Percentiles rank a stretch among this genome's conserved stretches.
Evolutionary conservation across 441 rosid genomes (phyloP).

Genomic region (Gossypium schwendimanii): DNA sequence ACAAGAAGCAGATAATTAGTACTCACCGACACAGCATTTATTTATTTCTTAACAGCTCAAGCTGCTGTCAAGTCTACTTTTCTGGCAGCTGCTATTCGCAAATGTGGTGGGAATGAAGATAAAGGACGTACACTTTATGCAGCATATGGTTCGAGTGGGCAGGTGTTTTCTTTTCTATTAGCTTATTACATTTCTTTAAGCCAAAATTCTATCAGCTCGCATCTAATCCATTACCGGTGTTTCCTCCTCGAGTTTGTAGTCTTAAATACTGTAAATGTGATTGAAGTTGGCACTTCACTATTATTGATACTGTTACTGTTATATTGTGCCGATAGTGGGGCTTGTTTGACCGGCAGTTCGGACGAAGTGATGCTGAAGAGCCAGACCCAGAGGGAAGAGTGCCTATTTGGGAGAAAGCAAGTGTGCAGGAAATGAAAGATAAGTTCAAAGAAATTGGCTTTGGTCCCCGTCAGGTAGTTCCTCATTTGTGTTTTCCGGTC

Average conservation of each 20-base stretch:
- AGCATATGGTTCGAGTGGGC: slow-evolving; percentile 82
- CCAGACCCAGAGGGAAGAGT: slow-evolving; percentile 82
- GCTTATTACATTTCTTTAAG: background rate
- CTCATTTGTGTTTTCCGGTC: background rate
- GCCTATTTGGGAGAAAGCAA: slow-evolving; percentile 70
- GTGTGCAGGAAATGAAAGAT: slow-evolving; percentile 81
- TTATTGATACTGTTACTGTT: slow-evolving; percentile 7
- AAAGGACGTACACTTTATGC: slow-evolving; percentile 59
- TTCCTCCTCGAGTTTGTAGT: background rate
- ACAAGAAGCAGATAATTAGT: background rate
- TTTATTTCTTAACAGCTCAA: slow-evolving; percentile 42
- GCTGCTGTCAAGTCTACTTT: slow-evolving; percentile 68
- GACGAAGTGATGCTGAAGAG: slow-evolving; percentile 58
- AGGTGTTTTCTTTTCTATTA: slow-evolving; percentile 37
- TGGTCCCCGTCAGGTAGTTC: slow-evolving; percentile 85
- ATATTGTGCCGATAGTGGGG: slow-evolving; percentile 54
- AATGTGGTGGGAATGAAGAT: slow-evolving; percentile 89
- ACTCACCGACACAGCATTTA: slow-evolving; percentile 6
- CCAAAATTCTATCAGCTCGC: too few species aligned
- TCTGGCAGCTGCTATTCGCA: slow-evolving; percentile 72
- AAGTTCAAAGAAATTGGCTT: slow-evolving; percentile 69
- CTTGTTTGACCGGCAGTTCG: slow-evolving; percentile 75
- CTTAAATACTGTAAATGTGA: background rate
- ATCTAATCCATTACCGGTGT: too few species aligned
- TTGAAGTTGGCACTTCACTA: background rate